Conservation (phyloP, 2,329 filamentous ascomycete genomes). For the Cladosporium sp. region DNA sequence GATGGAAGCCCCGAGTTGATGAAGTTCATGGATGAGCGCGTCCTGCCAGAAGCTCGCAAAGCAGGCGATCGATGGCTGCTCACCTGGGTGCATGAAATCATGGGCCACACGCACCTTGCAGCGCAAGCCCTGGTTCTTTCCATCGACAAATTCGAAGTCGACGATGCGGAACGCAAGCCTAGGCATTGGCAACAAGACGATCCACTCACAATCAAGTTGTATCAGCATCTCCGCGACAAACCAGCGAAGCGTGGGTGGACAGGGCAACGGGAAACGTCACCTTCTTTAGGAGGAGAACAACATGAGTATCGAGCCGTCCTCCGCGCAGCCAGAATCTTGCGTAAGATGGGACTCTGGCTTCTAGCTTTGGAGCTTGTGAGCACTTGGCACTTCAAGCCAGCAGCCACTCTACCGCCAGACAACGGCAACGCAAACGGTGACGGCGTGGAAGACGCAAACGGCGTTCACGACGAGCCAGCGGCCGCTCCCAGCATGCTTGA, state of each 20-base stretch:
- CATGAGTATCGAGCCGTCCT: conserved; percentile 62
- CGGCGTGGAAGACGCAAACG: conserved; percentile 5
- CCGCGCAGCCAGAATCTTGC: conserved; percentile 66
- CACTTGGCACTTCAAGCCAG: conserved; percentile 73
- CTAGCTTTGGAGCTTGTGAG: conserved; percentile 81
- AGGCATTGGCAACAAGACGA: conserved; percentile 71
- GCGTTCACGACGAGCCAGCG: background rate
- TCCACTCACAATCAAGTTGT: conserved; percentile 82
- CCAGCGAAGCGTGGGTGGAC: conserved; percentile 53
- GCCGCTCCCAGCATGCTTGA: conserved; percentile 26
- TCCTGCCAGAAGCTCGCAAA: conserved; percentile 73
- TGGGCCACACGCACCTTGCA: conserved; percentile 77
- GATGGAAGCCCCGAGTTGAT: conserved; percentile 74
- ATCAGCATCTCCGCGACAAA: conserved; percentile 81
- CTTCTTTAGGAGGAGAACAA: conserved; percentile 7
- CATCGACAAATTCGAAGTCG: conserved; percentile 65
- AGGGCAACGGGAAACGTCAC: conserved; percentile 56
- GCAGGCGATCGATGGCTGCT: conserved; percentile 91
- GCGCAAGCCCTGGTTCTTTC: conserved; percentile 73
- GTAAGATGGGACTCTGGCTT: conserved; percentile 68
- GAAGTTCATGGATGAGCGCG: conserved; percentile 73
- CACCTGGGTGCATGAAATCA: conserved; percentile 94
- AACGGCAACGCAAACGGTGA: conserved; percentile 18
- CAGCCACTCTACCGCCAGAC: background rate
- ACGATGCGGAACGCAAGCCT: conserved; percentile 5